Evolutionary conservation across 1,139 yeast species (phyloP), one percentile per base, ranked within the genome.

Genomic region (Candida sp.): DNA sequence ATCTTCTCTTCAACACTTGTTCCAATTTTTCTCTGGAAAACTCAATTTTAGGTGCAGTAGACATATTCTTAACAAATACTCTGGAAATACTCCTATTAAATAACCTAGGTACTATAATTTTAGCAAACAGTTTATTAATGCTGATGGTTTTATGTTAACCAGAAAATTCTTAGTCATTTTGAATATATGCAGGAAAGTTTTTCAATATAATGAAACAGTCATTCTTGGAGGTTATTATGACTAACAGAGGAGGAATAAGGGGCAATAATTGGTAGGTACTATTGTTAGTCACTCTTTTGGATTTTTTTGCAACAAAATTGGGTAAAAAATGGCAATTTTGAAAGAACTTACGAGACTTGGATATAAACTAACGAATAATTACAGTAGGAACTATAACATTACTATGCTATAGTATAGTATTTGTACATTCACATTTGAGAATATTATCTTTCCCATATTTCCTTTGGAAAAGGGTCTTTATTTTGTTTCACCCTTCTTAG

Each of bases 1-100:
- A 95, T 66, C 99, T 82, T 70, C 97, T 85, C 68, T 91, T 93
- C 57, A 95, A 76, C 45, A 91, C 87, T 64, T 87, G 86, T 66
- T 95, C 99, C 59, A 95, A 76, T 50, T 82, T 75, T 52, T 91
- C 98, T 68, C 98, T 85, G 55, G 80, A 80, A 64, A 91, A 88
- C 42, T 79, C 75, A 43, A 63, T 61, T 36, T 67, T 54, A 32
- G 64, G 50, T 48, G 48, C 49, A 43, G 67, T 60, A 38, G 73
- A 58, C 73, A 70, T 67, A 37, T 52, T 62, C 21, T 43, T 42
- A 40, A 39, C 38, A 35, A 41, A 15, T 15, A 25, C 12, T 15
- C 40, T 40, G 40, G 40, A 41, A 27, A 41, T 22, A 32, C 22
- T 36, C 36, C 36, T 36, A 21, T 38, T 36, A 12, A 35, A 12